Evolutionary conservation across 768 basidiomycete species (phyloP).

Genomic region (Termitomyces sp.): DNA sequence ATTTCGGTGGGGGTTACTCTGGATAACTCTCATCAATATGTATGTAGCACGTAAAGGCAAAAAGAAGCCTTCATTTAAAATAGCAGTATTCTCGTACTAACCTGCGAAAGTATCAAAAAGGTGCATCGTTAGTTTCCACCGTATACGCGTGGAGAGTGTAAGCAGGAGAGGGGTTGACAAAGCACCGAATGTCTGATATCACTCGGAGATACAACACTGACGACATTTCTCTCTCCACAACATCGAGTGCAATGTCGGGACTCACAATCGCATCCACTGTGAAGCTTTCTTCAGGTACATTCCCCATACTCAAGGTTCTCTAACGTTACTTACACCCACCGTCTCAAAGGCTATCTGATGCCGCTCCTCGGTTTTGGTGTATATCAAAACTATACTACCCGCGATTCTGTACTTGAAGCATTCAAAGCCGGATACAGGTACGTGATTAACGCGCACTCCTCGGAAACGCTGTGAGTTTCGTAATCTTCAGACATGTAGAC

Average conservation of each 20-base stretch:
- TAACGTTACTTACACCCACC: neutral
- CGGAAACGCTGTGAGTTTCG: neutral
- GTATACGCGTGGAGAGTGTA: neutral
- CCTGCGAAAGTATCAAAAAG: neutral
- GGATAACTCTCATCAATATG: too few relatives aligned
- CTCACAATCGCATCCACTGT: conserved; percentile 19
- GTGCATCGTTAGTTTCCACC: neutral
- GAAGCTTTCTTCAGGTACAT: conserved; percentile 15
- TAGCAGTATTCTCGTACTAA: neutral
- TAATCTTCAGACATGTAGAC: conserved; percentile 55
- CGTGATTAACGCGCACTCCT: neutral
- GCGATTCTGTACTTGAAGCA: conserved; percentile 52
- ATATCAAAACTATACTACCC: conserved; percentile 57
- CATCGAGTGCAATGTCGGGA: conserved; percentile 7
- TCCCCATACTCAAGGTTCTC: neutral
- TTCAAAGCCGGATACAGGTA: conserved; percentile 63
- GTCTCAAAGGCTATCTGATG: conserved; percentile 41
- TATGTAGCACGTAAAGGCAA: neutral
- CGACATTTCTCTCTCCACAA: neutral
- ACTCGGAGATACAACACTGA: too few relatives aligned
- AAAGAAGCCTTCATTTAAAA: too few relatives aligned
- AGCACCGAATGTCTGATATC: too few relatives aligned
- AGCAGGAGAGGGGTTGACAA: neutral
- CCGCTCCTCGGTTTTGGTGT: conserved; percentile 69
- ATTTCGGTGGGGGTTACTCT: neutral